Evolutionary conservation across 345 rosid species (phyloP), one percentile per base, ranked within the genome.

Genomic region (Nasturtium officinale): DNA sequence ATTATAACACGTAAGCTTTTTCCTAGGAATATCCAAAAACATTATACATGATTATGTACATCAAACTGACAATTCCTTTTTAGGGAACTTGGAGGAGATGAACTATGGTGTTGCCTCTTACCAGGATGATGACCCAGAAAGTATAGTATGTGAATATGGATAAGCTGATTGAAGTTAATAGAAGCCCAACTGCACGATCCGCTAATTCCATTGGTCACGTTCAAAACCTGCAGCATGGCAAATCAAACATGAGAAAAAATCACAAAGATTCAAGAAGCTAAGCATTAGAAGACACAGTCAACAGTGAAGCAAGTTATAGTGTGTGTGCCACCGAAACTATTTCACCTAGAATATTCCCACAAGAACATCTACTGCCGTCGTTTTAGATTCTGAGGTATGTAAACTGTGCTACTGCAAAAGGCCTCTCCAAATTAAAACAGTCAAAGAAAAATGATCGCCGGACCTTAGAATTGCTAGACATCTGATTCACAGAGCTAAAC

Each of bases 121-220:
- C 98, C 87, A 93, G 80, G 69, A 94, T 88, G 83, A 94, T 89
- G 78, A 87, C 96, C 99, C 99, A 95, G 70, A 95, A 95, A 20
- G 97, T 91, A 45, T 89, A 91, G 80, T 95, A 91, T 5, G 92
- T 91, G 88, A 91, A 95, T 45, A 89, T 83, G 47, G 96, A 85
- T 77, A 95, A 48, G 83, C 96, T 88, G 84, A 82, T 82, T 6
- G 82, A 54, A 18, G 96, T 78, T 56, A 95, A 59, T 30, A 95
- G 59, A 40, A 91, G 86, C 68, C 99, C 97, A 29, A 91, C 91
- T 16, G 87, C 96, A 71, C 86, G 84, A 78, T 95, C 97, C 3
- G 90, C 97, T 71, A 91, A 71, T 72, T 91, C 99, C 96, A 91
- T 95, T 74, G 37, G 46, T 57, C 33, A 61, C 28, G 25, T 74